Conservation (phyloP, 495 filamentous ascomycete genomes). For the Aspergillus coremiiformis region DNA sequence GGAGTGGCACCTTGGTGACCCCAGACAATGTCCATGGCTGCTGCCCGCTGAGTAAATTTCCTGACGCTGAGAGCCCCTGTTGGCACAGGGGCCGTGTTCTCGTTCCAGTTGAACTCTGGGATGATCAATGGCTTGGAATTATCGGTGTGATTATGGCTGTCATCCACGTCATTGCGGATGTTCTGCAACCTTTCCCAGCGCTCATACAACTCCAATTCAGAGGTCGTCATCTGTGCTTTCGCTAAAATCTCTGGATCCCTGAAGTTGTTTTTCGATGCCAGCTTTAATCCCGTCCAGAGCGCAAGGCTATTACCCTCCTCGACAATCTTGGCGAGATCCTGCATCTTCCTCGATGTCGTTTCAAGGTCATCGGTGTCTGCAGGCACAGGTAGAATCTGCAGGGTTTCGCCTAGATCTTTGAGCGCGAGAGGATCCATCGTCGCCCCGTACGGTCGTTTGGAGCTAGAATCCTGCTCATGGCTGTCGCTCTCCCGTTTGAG, state of each 20-base stretch:
- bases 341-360: constrained; percentile 18
- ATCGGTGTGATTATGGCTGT: background rate
- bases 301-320: constrained; percentile 16
- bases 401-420: background rate
- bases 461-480: background rate
- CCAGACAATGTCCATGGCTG: constrained; percentile 27
- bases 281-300: constrained; percentile 11
- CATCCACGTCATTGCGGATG: background rate
- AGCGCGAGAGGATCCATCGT: constrained; percentile 1
- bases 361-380: constrained; percentile 18
- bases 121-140: background rate
- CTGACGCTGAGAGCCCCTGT: constrained; percentile 11
- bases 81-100: constrained; percentile 9
- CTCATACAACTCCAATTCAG: constrained; percentile 17
- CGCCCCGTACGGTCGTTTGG: background rate
- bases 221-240: constrained; percentile 14
- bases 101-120: constrained; percentile 19
- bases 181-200: constrained; percentile 14
- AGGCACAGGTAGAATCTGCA: constrained; percentile 17
- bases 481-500: background rate
- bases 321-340: constrained; percentile 15
- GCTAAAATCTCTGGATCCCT: constrained; percentile 14
- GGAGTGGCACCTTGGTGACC: constrained; percentile 15
- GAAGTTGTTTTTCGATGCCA: background rate
- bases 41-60: constrained; percentile 19